Base-by-base conservation (phyloP, 768 basidiomycete genomes). In the Phlebiopsis gigantea region DNA sequence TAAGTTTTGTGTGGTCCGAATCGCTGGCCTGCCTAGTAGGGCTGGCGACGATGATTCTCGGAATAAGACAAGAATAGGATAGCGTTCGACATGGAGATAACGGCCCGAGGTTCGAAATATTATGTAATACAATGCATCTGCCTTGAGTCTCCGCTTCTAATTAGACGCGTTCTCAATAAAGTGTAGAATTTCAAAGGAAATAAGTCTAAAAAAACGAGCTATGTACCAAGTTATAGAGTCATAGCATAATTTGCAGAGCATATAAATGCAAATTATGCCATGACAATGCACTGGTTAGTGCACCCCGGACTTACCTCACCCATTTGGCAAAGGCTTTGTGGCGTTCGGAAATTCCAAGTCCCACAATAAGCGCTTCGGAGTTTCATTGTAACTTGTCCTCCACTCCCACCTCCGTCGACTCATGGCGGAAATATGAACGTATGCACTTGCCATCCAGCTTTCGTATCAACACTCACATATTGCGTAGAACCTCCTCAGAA, bases 401-500 rank as follows among this genome's bases (percentile, higher is more conserved):
- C 61, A 63, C 64, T 55, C 64, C 65, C 61, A 58, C 56, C 66
- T 67, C 63, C 54, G 59, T 56, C 61, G 69, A 61, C 53, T 34
- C 19, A 63, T 67, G 65, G 62, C 60, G 59, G 62, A 63, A 71
- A 65, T 62, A 75, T 75, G 74, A 75, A 75, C 64, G 74, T 75
- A 62, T 51, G 74, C 61, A 41, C 31, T 39, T 49, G 56, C 61
- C 57, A 66, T 65, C 67, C 71, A 72, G 64, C 71, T 62, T 61
- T 30, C 55, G 30, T 53, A 24, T 26, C 30, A 25, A n/a, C 45
- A 56, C 42, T 53, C 49, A 61, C 60, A 43, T 29, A 24, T 49
- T 43, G 5, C 25, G 9, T 58, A 96, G 94, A 93, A 96, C 75
- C 87, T 97, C 70, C 80, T 96, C 47, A 82, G 88, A 75, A 90